Base-by-base conservation (phyloP, 2,329 filamentous ascomycete genomes). In the Dothidotthia symphoricarpi region DNA sequence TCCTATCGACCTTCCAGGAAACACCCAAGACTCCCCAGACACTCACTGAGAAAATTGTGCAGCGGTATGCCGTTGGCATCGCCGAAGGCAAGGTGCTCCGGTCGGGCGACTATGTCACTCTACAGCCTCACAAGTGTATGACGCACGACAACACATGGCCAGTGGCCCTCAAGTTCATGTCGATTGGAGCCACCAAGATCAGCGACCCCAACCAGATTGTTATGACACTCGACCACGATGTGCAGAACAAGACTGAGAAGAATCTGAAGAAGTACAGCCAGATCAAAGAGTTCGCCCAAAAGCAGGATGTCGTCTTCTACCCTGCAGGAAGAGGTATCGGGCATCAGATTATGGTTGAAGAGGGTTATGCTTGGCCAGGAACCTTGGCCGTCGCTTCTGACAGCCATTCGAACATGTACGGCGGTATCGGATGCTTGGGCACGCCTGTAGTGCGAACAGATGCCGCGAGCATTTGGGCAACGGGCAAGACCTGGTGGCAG, bases 261-360 rank as follows among this genome's bases (percentile, higher is more conserved):
- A 95, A 95, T 57, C 64, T 95, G 28, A 82, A 83, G 56, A 96
- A 96, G 60, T 96, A 95, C 66, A 61, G 67, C 12, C 78, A 85
- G 56, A 95, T 96, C 35, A 81, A 93, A 61, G 77, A 82, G 45
- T 95, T 97, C 68, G 91, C 88, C 1, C 75, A 77, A 57, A 75
- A 81, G 45, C 87, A 96, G 41, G 86, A 85, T 2, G 77, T 94
- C 1, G 74, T 82, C 40, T 89, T 90, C 61, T 95, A 84, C 55
- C 82, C 82, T 1, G 83, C 87, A 1, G 87, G 86, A 1, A 69
- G 80, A 29, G 88, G 88, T 10, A 95, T 95, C 57, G 90, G 89
- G 0, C 91, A 96, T 64, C 91, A 96, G 66, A 83, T 91, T 52
- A 89, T 93, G 85, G 80, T 95, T 0, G 89, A 95, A 64, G 88